Evolutionary conservation across 768 basidiomycete species (phyloP).

Genomic region (Phylloporus sp.): DNA sequence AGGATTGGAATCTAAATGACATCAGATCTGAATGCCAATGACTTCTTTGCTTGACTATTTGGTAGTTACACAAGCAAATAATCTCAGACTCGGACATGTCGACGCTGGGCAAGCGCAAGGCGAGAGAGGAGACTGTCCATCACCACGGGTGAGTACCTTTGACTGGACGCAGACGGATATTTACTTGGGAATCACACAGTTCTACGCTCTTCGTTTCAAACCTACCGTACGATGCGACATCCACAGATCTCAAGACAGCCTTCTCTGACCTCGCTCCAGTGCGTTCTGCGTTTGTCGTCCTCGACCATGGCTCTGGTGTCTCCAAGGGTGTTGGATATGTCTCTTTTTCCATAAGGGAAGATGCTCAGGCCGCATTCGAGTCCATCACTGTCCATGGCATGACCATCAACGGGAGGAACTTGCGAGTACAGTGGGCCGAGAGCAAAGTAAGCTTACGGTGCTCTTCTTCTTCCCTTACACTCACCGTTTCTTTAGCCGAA

Average conservation of each 20-base stretch:
- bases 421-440: constrained; percentile 80
- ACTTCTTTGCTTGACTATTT: too few relatives aligned
- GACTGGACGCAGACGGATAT: neutral
- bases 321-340: constrained; percentile 98
- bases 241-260: constrained; percentile 83
- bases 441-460: constrained; percentile 51
- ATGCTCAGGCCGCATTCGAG: constrained; percentile 73
- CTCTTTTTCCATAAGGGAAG: constrained; percentile 84
- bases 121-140: constrained; percentile 11
- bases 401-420: constrained; percentile 57
- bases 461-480: neutral
- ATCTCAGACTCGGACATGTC: neutral
- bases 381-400: constrained; percentile 65
- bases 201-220: constrained; percentile 93
- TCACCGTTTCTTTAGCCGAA: constrained; percentile 37
- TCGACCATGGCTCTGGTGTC: constrained; percentile 64
- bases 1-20: too few relatives aligned
- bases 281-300: constrained; percentile 89
- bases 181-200: constrained; percentile 32
- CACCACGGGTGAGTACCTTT: constrained; percentile 21
- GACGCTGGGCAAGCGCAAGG: constrained; percentile 29
- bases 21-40: too few relatives aligned
- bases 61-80: too few relatives aligned
- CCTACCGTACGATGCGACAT: constrained; percentile 86
- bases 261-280: constrained; percentile 97